phyloP scores from a whole-genome alignment of 164 flowering plant species.

The Berberis vulgaris region DNA sequence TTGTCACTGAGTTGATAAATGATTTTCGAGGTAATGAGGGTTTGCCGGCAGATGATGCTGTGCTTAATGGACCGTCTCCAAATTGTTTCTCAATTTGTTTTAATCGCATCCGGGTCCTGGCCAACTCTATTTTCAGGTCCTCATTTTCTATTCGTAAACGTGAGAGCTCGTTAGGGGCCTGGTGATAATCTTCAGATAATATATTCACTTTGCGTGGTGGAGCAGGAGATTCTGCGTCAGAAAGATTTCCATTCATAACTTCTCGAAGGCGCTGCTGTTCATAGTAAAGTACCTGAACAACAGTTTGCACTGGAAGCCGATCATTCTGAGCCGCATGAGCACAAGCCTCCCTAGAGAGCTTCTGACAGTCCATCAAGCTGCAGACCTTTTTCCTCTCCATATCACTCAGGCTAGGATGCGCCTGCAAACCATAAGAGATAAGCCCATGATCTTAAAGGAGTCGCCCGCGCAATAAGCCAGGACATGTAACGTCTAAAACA shows the following conservation, averaged over 20 bases:
- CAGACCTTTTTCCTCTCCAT: conserved; percentile 85
- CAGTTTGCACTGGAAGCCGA: conserved; percentile 87
- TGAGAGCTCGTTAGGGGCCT: conserved; percentile 41
- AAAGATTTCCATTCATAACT: conserved; percentile 30
- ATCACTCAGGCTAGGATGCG: conserved; percentile 74
- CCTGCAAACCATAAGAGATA: conserved; percentile 29
- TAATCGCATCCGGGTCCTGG: conserved; percentile 54
- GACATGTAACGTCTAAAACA: background rate
- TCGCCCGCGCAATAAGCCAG: background rate
- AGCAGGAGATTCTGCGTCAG: conserved; percentile 26
- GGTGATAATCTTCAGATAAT: conserved; percentile 22
- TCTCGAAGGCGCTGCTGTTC: conserved; percentile 92
- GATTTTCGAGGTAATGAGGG: conserved; percentile 73
- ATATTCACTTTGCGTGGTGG: conserved; percentile 20
- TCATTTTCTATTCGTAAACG: conserved; percentile 59
- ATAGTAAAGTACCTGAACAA: conserved; percentile 89
- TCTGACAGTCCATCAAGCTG: conserved; percentile 94
- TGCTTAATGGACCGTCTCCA: conserved; percentile 1
- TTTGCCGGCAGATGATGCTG: conserved; percentile 32
- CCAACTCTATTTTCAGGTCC: conserved; percentile 62
- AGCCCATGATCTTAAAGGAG: background rate
- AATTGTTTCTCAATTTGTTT: conserved; percentile 48
- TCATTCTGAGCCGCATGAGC: conserved; percentile 97
- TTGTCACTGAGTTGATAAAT: conserved; percentile 65
- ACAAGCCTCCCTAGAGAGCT: conserved; percentile 83